Base-by-base conservation (phyloP, 2,329 filamentous ascomycete species). In the Talaromyces piceae region DNA sequence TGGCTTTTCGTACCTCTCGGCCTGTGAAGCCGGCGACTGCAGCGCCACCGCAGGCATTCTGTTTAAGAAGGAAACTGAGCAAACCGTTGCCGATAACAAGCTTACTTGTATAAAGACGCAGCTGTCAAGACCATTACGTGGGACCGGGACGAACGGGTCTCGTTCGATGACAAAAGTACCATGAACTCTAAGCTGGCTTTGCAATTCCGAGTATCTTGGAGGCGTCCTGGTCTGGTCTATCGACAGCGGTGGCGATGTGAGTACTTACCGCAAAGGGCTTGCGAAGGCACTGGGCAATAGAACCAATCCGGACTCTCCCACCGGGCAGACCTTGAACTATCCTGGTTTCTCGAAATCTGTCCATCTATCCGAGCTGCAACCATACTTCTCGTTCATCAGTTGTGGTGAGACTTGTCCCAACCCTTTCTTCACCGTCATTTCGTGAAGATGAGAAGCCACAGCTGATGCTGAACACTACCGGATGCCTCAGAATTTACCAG, bases 161-260 rank as follows among this genome's bases (percentile, higher is more conserved):
- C 60, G 0, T 66, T 60, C 28, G 65, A 67, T 45, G 69, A 75
- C 47, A 46, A 50, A 0, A 58, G 67, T 4, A 74, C 71, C 2
- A 60, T 66, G 12, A 54, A 61, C 49, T 60, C 20, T 73, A 73
- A 50, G 56, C 57, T 1, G 57, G 70, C 1, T 69, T 55, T 49
- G 67, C 68, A 65, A 65, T 9, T 26, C 43, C 1, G 23, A 54
- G 2, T 66, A 68, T 41, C 57, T 72, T 2, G 61, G 63, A 2
- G 69, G 69, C 7, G 30, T 62, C 1, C 51, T 59, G 48, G 56
- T 58, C 33, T 59, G 56, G 58, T 43, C 47, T 25, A 20, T 49
- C 13, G 47, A 49, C 8, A 30, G 39, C 20, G 28, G 39, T 22
- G 31, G n/a, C 31, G 16, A 13, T 37, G 4, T 8, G 5, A 37